Evolutionary conservation across 768 basidiomycete genomes (phyloP).

Genomic region (Tubosaeta sp.): DNA sequence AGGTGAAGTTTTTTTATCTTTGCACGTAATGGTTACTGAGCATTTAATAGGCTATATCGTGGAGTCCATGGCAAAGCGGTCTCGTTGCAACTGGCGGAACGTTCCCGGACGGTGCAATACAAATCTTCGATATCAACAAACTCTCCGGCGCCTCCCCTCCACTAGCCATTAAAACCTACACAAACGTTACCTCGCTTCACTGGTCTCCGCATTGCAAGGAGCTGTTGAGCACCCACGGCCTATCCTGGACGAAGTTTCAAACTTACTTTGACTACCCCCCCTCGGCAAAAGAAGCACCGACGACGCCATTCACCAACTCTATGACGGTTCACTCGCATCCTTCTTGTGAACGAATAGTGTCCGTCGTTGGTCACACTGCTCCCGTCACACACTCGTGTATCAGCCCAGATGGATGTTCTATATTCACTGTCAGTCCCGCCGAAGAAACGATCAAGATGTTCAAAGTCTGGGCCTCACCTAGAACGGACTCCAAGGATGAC

Average conservation of each 20-base stretch:
- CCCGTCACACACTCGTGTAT: conserved; percentile 58
- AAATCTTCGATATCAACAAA: conserved; percentile 44
- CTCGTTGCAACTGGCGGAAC: conserved; percentile 66
- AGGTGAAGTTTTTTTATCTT: conserved; percentile 26
- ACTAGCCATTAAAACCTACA: conserved; percentile 38
- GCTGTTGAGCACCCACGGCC: conserved; percentile 74
- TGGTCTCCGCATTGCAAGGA: conserved; percentile 83
- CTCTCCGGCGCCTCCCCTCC: conserved; percentile 45
- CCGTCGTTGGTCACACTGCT: conserved; percentile 52
- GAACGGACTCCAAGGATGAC: conserved; percentile 13
- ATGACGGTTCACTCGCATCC: conserved; percentile 54
- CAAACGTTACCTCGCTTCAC: conserved; percentile 56
- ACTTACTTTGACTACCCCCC: conserved; percentile 14
- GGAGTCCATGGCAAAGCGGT: conserved; percentile 71
- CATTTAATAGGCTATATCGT: conserved; percentile 54
- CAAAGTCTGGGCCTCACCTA: conserved; percentile 51
- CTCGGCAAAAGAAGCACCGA: conserved; percentile 18
- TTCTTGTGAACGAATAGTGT: conserved; percentile 46
- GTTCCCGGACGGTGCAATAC: conserved; percentile 56
- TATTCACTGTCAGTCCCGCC: conserved; percentile 60
- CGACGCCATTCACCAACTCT: conserved; percentile 35
- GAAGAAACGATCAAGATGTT: conserved; percentile 74
- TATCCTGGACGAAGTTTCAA: conserved; percentile 26
- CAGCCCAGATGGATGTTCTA: conserved; percentile 55
- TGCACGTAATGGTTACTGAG: neutral